phyloP scores from a whole-genome alignment of 2,329 filamentous ascomycete genomes.

The Penicillium sp. region DNA sequence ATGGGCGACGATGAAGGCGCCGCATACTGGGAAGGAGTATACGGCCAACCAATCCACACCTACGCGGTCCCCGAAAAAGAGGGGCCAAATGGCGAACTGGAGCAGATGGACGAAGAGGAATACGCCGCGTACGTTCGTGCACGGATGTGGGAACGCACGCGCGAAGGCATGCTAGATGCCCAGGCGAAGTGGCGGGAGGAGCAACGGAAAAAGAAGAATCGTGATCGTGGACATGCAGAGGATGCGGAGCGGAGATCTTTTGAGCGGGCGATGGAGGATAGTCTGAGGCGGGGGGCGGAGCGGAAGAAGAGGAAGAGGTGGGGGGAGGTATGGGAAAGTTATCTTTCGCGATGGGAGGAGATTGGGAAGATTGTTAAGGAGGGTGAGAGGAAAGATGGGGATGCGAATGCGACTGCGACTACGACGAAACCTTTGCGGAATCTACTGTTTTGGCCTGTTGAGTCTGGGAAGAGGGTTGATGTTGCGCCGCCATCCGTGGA shows the following conservation, averaged over 20 bases:
- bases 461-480: slow-evolving; percentile 58
- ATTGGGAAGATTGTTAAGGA: slow-evolving; percentile 34
- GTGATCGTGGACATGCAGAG: slow-evolving; percentile 27
- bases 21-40: slow-evolving; percentile 93
- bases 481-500: slow-evolving; percentile 63
- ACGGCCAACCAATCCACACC: slow-evolving; percentile 87
- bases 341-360: slow-evolving; percentile 63
- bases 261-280: slow-evolving; percentile 66
- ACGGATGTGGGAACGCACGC: slow-evolving; percentile 94
- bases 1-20: slow-evolving; percentile 96
- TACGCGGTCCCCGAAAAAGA: slow-evolving; percentile 59
- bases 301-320: slow-evolving; percentile 50
- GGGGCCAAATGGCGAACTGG: slow-evolving; percentile 60
- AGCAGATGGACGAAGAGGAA: slow-evolving; percentile 89
- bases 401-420: neutral
- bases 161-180: slow-evolving; percentile 80
- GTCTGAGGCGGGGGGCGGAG: slow-evolving; percentile 65
- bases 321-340: slow-evolving; percentile 64
- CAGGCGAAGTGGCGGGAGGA: slow-evolving; percentile 61
- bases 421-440: slow-evolving; percentile 33
- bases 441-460: slow-evolving; percentile 71
- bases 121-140: slow-evolving; percentile 82
- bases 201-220: slow-evolving; percentile 48
- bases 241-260: slow-evolving; percentile 44
- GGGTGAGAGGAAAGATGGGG: neutral